Base-by-base conservation (phyloP, 2,329 filamentous ascomycete species). In the Fusarium falciforme region DNA sequence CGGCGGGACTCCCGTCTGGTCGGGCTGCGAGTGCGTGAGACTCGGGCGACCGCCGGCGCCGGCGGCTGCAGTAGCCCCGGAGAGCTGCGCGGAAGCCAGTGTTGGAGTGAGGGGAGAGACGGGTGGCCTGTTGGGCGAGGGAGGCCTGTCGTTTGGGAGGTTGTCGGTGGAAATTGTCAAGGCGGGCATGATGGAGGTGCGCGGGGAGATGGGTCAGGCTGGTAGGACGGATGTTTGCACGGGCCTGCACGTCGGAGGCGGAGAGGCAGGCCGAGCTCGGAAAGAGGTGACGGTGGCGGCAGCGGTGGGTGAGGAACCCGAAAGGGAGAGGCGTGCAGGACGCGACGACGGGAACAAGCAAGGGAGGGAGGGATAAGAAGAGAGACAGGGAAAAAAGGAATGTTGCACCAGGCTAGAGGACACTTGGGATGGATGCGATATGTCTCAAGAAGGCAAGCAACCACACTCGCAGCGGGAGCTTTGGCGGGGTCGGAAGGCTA, bases 61-160 rank as follows among this genome's bases (percentile, higher is more conserved):
- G 52, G 73, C 60, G 55, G 73, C 64, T 25, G 76, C 55, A 36
- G 67, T 61, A 31, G 67, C 64, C 52, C 72, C 71, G 22, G 79
- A 67, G 16, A 83, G 79, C 58, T 77, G 81, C 38, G 82, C 78
- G 16, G 84, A 82, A 66, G 80, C 81, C 27, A 85, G 80, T 9
- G 87, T 87, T 11, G 88, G 88, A 20, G 89, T 89, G 70, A 90
- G 86, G 62, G 88, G 88, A 71, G 87, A 89, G 71, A 90, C 83
- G 63, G 87, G 85, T 25, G 88, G 88, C 33, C 84, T 83, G 33
- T 78, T 78, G 3, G 88, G 87, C 20, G 87, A 88, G 36, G 84
- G 80, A 40, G 84, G 79, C 47, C 83, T 83, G 27, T 80, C 75
- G 65, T 68, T 66, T 67, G 71, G 47, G 73, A 69, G 67, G 72